These are phyloP conservation scores for Magnaporthiopsis poae DNA, from an alignment of 2,329 filamentous ascomycete species.

Conservation along the genomic window DNA sequence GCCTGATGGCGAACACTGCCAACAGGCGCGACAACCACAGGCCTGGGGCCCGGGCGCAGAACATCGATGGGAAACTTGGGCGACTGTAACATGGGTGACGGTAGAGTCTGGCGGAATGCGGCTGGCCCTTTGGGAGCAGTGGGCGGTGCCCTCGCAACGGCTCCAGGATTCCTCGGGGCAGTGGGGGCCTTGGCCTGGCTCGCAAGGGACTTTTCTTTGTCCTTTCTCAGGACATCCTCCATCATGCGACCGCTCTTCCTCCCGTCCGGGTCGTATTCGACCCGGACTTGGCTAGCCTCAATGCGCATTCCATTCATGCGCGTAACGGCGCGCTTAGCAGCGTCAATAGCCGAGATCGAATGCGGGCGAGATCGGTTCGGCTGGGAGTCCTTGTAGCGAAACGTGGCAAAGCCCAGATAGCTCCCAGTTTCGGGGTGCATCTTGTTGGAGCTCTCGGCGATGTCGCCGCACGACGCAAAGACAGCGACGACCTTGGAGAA, in stretches of 20 bases:
- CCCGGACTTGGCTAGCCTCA: conserved; percentile 65
- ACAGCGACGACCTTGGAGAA: conserved; percentile 67
- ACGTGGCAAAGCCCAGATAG: conserved; percentile 85
- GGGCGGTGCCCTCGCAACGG: conserved; percentile 58
- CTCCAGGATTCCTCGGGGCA: conserved; percentile 24
- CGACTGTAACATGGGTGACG: not conserved
- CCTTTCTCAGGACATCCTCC: conserved; percentile 60
- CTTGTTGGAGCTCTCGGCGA: conserved; percentile 83
- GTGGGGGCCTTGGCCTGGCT: conserved; percentile 12
- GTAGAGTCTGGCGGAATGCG: conserved; percentile 32
- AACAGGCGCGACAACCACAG: conserved; percentile 14
- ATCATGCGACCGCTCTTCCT: conserved; percentile 71
- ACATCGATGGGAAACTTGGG: not conserved
- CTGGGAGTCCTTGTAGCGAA: conserved; percentile 73
- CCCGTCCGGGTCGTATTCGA: conserved; percentile 84
- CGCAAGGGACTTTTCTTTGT: conserved; percentile 41
- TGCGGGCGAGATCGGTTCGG: conserved; percentile 39
- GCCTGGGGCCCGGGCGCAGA: conserved; percentile 5
- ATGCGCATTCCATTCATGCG: conserved; percentile 71
- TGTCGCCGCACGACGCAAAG: conserved; percentile 75
- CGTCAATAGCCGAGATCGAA: conserved; percentile 60
- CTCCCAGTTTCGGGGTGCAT: conserved; percentile 91
- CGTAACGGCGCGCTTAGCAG: conserved; percentile 70
- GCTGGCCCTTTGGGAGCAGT: conserved; percentile 82
- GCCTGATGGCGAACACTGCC: not conserved